phyloP scores from a whole-genome alignment of 2,329 filamentous ascomycete species.

The Neurospora sp. region DNA sequence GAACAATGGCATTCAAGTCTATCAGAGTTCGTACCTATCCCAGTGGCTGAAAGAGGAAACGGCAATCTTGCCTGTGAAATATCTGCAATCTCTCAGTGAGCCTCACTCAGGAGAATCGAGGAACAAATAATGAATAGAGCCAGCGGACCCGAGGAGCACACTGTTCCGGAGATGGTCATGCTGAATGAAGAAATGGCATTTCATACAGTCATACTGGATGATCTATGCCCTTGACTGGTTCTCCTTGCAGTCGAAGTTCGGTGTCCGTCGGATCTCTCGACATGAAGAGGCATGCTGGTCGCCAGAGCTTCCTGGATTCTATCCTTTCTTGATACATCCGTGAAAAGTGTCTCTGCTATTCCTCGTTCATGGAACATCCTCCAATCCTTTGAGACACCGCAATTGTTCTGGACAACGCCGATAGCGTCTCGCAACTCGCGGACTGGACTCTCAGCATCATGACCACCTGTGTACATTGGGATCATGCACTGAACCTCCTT shows the following conservation, averaged over 20 bases:
- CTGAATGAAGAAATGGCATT: background rate
- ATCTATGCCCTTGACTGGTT: background rate
- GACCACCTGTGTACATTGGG: background rate
- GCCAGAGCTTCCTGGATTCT: background rate
- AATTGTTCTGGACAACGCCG: background rate
- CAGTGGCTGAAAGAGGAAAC: no score
- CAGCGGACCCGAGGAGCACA: background rate
- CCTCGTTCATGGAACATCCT: background rate
- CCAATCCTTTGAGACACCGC: background rate
- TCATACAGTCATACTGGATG: background rate
- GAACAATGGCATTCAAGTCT: background rate
- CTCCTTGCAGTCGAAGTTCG: background rate
- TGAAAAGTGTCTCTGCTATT: background rate
- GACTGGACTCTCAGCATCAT: background rate
- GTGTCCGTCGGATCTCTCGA: background rate
- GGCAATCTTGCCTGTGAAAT: no score
- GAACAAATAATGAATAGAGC: no score
- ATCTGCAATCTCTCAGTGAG: no score
- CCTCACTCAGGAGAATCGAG: no score
- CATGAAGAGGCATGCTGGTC: background rate
- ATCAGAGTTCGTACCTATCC: no score
- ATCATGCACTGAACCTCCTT: background rate
- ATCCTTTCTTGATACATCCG: background rate
- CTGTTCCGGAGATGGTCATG: background rate
- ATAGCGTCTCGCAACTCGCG: background rate